phyloP scores from a whole-genome alignment of 2,329 filamentous ascomycete species.

The Botrytis porri region DNA sequence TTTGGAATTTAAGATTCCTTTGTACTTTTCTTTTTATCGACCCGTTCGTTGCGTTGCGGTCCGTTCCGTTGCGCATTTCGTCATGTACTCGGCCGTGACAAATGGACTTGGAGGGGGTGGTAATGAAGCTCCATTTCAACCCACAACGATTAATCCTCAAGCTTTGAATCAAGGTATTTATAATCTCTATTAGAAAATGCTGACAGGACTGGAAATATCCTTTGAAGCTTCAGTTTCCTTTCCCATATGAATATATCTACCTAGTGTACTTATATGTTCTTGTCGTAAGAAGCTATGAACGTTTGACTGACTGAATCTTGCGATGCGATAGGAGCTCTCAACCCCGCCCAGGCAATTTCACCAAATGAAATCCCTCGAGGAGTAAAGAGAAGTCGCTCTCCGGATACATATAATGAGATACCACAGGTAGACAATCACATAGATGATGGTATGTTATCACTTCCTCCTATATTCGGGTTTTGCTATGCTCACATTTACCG shows the following conservation, averaged over 20 bases:
- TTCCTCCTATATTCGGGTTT: conserved; percentile 19
- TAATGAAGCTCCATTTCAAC: conserved; percentile 19
- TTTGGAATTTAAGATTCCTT: not conserved
- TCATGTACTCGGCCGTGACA: conserved; percentile 23
- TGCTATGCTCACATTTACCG: conserved; percentile 27
- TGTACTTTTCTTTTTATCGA: not conserved
- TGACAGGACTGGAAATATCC: not conserved
- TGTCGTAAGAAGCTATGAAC: not conserved
- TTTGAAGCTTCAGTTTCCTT: not conserved
- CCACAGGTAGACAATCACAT: conserved; percentile 54
- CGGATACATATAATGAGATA: conserved; percentile 54
- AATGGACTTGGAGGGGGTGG: conserved; percentile 20
- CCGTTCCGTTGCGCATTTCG: conserved; percentile 16
- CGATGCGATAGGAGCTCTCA: conserved; percentile 31
- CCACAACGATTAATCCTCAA: conserved; percentile 21
- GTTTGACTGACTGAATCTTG: not conserved
- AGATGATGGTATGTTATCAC: conserved; percentile 68
- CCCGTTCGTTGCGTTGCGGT: not conserved
- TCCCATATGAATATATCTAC: not conserved
- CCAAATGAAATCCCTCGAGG: conserved; percentile 60
- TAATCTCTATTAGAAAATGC: not conserved
- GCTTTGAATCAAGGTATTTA: conserved; percentile 20
- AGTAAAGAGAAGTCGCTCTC: conserved; percentile 76
- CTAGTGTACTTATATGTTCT: not conserved
- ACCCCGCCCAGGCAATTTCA: conserved; percentile 45